Evolutionary conservation across 768 basidiomycete species (phyloP).

Genomic region (Mycena floridula): DNA sequence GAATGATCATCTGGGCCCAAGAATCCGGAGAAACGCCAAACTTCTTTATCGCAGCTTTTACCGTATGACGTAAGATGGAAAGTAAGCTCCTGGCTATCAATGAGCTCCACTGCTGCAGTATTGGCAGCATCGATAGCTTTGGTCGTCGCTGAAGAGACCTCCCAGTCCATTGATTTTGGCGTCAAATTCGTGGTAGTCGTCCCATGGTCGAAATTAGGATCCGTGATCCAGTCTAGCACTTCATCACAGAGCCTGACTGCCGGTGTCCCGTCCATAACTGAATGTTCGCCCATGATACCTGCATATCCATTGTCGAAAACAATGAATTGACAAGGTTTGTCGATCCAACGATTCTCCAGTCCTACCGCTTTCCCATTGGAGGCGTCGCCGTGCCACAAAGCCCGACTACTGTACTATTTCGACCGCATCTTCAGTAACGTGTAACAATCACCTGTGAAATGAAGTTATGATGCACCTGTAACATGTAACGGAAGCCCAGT

Average conservation of each 20-base stretch:
- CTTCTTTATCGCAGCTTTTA: conserved; percentile 77
- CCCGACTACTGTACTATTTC: too few relatives aligned
- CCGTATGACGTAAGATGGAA: conserved; percentile 73
- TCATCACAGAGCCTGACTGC: conserved; percentile 68
- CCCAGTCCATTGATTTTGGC: conserved; percentile 59
- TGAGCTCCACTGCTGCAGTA: conserved; percentile 47
- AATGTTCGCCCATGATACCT: conserved; percentile 92
- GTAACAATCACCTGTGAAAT: too few relatives aligned
- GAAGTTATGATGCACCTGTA: too few relatives aligned
- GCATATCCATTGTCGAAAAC: conserved; percentile 74
- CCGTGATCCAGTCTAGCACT: conserved; percentile 53
- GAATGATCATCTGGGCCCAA: conserved; percentile 91
- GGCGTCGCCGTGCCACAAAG: conserved; percentile 77
- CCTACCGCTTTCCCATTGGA: conserved; percentile 41
- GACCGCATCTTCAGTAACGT: too few relatives aligned
- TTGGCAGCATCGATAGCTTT: conserved; percentile 55
- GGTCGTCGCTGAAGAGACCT: conserved; percentile 39
- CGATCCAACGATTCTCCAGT: conserved; percentile 78
- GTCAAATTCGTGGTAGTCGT: conserved; percentile 16
- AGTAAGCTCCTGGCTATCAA: conserved; percentile 55
- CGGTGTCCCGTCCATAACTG: conserved; percentile 89
- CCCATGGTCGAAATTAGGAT: conserved; percentile 62
- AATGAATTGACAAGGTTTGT: conserved; percentile 86
- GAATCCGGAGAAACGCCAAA: conserved; percentile 91
- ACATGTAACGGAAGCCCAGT: too few relatives aligned